Evolutionary conservation across 169 alveolate genomes (phyloP).

Genomic region (Cardiosporidium cionae): DNA sequence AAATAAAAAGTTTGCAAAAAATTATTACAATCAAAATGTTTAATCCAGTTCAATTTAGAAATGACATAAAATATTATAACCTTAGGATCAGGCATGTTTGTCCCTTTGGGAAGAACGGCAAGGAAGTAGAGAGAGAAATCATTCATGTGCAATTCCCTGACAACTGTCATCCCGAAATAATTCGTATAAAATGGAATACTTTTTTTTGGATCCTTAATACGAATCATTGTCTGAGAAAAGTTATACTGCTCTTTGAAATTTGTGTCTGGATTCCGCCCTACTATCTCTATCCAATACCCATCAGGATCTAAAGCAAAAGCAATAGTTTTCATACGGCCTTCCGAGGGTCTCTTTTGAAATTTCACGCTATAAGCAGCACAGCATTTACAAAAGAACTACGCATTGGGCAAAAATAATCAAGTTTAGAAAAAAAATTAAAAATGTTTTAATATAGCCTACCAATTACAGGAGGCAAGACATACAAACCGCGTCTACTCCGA

Average conservation of each 20-base stretch:
- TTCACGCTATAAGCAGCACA: too few species aligned
- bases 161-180: constrained; percentile 43
- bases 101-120: constrained; percentile 14
- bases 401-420: too few species aligned
- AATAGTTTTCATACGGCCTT: constrained; percentile 50
- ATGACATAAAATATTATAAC: neutral
- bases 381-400: too few species aligned
- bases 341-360: constrained; percentile 58
- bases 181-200: constrained; percentile 40
- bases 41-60: neutral
- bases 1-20: too few species aligned
- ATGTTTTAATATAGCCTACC: too few species aligned
- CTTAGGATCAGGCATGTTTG: constrained; percentile 7
- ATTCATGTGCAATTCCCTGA: neutral
- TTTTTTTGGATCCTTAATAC: constrained; percentile 49
- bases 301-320: constrained; percentile 64
- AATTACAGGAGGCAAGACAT: too few species aligned
- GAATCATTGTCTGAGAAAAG: constrained; percentile 58
- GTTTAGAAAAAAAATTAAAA: too few species aligned
- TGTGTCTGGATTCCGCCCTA: constrained; percentile 8
- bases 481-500: too few species aligned
- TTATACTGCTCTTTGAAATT: constrained; percentile 36
- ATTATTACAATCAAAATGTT: neutral
- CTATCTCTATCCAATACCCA: constrained; percentile 60
- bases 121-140: constrained; percentile 33